Base-by-base conservation (phyloP, 257 asterid species). In the Solanum paucissectum region DNA sequence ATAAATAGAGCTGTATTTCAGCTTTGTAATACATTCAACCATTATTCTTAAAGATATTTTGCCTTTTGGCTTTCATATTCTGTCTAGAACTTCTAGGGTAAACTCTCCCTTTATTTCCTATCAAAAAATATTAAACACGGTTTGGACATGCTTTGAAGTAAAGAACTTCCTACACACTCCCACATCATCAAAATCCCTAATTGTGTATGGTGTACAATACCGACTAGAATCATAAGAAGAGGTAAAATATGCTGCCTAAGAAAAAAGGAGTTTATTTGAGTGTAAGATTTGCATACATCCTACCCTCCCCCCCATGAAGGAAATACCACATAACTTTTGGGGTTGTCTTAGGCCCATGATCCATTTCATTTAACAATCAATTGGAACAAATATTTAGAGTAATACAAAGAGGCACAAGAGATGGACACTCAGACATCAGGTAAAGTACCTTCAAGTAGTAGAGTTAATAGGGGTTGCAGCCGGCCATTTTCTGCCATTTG, bases 401-500 rank as follows among this genome's bases (percentile, higher is more conserved):
- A 66, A 74, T 52, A 84, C 68, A 9, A 29, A 34, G 58, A 73
- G 11, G 72, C 44, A 52, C 21, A 83, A 18, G 76, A 33, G 87
- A 33, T 58, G 40, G 75, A 68, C 86, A 81, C 42, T 12, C 75
- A 73, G 82, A 81, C 20, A 49, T 60, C 64, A 85, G 23, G 36
- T 36, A 88, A 75, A 29, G 71, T 90, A 97, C 99, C 99, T 97
- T 95, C 94, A 64, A 96, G 99, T 21, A 97, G 92, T 77, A 95
- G 90, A 33, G 91, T 92, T 87, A 97, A 92, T 12, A 97, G 96
- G 7, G 99, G 99, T 91, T 88, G 97, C 87, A 97, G 88, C 90
- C 98, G 91, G 87, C 99, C 99, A 74, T 87, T 92, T 88, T 92
- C 96, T 42, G 99, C 99, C 98, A 97, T 96, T 88, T 97, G 98